Percentiles rank a stretch among this genome's conserved stretches.
phyloP scores from a whole-genome alignment of 768 basidiomycete species.

The Leccinellum luteum region DNA sequence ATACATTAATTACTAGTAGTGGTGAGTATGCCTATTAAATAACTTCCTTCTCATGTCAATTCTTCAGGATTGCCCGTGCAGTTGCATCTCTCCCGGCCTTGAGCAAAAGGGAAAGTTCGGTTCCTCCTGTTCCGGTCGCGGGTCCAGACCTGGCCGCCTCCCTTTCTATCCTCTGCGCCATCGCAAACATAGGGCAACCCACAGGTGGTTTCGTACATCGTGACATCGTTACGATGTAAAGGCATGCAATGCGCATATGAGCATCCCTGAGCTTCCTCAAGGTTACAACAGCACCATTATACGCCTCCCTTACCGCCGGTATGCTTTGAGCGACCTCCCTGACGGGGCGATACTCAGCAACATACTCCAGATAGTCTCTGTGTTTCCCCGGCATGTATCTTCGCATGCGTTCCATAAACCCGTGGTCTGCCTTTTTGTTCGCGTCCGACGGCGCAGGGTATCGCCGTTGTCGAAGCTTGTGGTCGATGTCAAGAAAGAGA shows the following conservation, averaged over 20 bases:
- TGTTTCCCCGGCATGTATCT: constrained; percentile 95
- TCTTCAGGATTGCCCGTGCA: constrained; percentile 51
- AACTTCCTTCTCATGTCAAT: constrained; percentile 8
- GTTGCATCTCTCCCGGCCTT: constrained; percentile 93
- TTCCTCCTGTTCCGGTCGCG: constrained; percentile 87
- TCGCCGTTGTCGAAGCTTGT: constrained; percentile 70
- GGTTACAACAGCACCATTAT: constrained; percentile 74
- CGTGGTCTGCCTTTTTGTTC: constrained; percentile 64
- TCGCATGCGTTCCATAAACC: constrained; percentile 92
- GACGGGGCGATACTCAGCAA: constrained; percentile 58
- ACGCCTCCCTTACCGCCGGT: constrained; percentile 64
- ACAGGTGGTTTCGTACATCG: constrained; percentile 48
- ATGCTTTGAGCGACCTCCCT: constrained; percentile 58
- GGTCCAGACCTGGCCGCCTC: constrained; percentile 46
- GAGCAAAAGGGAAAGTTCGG: constrained; percentile 73
- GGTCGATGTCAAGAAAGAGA: constrained; percentile 86
- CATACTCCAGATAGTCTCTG: constrained; percentile 74
- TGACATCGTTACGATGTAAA: constrained; percentile 87
- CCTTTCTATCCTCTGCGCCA: constrained; percentile 48
- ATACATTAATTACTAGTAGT: constrained; percentile 15
- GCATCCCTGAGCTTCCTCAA: constrained; percentile 81
- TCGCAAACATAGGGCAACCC: constrained; percentile 54
- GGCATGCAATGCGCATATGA: constrained; percentile 86
- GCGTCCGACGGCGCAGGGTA: constrained; percentile 63
- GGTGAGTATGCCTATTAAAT: neutral